These are phyloP conservation scores for Sideroxylon spinosum DNA, from an alignment of 179 eudicot genomes.

Conservation along the genomic window DNA sequence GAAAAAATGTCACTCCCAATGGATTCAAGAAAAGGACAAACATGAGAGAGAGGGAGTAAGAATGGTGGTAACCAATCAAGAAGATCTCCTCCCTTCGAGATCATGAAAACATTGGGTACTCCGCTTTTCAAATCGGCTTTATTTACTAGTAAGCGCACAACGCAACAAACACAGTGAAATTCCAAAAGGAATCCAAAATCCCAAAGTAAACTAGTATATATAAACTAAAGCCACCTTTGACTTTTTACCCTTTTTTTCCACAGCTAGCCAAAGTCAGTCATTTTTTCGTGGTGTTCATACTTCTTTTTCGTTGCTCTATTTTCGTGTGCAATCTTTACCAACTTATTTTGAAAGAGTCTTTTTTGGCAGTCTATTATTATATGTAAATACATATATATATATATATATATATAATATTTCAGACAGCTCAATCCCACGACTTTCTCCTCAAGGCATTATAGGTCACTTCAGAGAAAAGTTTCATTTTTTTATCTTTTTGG, in stretches of 20 bases:
- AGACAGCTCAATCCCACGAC: not conserved
- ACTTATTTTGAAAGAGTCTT: slow-evolving; percentile 6
- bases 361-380: not conserved
- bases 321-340: not conserved
- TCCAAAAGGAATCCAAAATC: not conserved
- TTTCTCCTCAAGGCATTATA: too few species aligned
- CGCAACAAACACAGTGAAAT: not conserved
- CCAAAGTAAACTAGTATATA: too few species aligned
- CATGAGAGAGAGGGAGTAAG: not conserved
- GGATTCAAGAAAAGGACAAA: not conserved
- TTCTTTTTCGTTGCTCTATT: not conserved
- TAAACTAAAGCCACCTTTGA: not conserved
- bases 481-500: too few species aligned
- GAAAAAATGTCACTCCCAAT: not conserved
- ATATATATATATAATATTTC: not conserved
- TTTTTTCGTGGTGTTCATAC: not conserved
- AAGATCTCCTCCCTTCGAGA: too few species aligned
- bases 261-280: not conserved
- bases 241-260: not conserved
- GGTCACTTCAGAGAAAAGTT: too few species aligned
- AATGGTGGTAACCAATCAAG: too few species aligned
- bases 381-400: too few species aligned
- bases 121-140: too few species aligned
- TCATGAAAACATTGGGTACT: too few species aligned
- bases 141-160: not conserved